Percentiles rank a stretch among this genome's conserved stretches.
Conservation (phyloP, 75 land plant genomes). For the Picea sitchensis region DNA sequence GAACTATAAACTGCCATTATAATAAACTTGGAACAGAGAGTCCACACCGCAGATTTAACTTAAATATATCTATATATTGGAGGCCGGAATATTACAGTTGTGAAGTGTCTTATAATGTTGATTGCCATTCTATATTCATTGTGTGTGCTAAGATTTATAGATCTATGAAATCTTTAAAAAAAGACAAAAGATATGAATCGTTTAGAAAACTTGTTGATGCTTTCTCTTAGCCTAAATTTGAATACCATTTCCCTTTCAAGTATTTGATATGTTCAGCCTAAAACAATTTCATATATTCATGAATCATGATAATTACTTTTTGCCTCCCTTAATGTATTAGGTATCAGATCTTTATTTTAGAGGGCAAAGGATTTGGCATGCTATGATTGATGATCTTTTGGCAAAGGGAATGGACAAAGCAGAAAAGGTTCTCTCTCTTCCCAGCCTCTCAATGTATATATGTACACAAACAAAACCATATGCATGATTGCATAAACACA, state of each 20-base stretch:
- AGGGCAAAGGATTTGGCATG: constrained; percentile 74
- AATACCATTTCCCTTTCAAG: not conserved
- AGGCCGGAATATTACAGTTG: too few species aligned
- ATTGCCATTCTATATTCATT: not conserved
- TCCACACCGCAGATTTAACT: too few species aligned
- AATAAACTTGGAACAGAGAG: too few species aligned
- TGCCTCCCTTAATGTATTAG: constrained; percentile 18
- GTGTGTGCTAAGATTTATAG: not conserved
- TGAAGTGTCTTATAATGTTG: not conserved
- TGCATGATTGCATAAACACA: too few species aligned
- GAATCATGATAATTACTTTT: not conserved
- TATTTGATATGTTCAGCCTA: not conserved
- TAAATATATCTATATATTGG: too few species aligned
- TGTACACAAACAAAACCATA: not conserved
- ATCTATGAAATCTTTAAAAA: not conserved
- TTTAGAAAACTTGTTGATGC: not conserved
- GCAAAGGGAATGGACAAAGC: constrained; percentile 74
- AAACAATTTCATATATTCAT: not conserved
- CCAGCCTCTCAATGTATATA: not conserved
- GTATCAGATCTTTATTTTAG: constrained; percentile 50
- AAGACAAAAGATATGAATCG: not conserved
- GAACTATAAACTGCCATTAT: too few species aligned
- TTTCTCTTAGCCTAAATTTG: not conserved
- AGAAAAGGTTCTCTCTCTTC: constrained; percentile 32
- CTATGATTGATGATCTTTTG: constrained; percentile 71